phyloP scores from a whole-genome alignment of 768 basidiomycete species.

The Leucocoprinus sp. region DNA sequence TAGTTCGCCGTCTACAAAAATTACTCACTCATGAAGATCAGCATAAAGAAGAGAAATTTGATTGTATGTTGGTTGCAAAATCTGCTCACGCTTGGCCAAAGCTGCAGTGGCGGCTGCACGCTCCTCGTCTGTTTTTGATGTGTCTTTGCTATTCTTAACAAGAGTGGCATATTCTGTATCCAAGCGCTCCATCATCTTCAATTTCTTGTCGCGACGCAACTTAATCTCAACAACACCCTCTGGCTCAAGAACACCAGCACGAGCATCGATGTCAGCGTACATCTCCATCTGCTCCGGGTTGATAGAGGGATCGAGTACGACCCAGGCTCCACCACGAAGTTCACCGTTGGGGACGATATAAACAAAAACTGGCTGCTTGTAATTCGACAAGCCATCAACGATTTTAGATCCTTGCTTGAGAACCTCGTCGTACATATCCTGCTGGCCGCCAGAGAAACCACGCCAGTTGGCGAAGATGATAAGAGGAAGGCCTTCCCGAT shows the following conservation, averaged over 20 bases:
- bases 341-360: slow-evolving; percentile 99
- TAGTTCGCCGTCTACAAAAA: neutral
- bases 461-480: slow-evolving; percentile 99
- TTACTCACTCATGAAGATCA: slow-evolving; percentile 87
- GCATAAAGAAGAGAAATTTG: slow-evolving; percentile 92
- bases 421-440: slow-evolving; percentile 98
- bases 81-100: slow-evolving; percentile 67
- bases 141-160: slow-evolving; percentile 75
- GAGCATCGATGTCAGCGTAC: slow-evolving; percentile 94
- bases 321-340: slow-evolving; percentile 98
- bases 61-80: slow-evolving; percentile 85
- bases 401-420: slow-evolving; percentile 98
- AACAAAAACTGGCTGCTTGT: slow-evolving; percentile 96
- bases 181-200: slow-evolving; percentile 86
- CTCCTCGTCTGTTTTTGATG: slow-evolving; percentile 65
- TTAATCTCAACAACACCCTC: slow-evolving; percentile 98
- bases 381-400: slow-evolving; percentile 93
- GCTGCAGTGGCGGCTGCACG: slow-evolving; percentile 60
- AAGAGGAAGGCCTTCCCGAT: slow-evolving; percentile 91
- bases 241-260: slow-evolving; percentile 94
- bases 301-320: slow-evolving; percentile 96
- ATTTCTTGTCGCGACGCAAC: slow-evolving; percentile 91
- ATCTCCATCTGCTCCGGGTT: slow-evolving; percentile 98
- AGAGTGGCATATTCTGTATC: slow-evolving; percentile 75
- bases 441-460: slow-evolving; percentile 99